Evolutionary conservation across 345 rosid genomes (phyloP), one percentile per base, ranked within the genome.

Genomic region (Moringa oleifera): DNA sequence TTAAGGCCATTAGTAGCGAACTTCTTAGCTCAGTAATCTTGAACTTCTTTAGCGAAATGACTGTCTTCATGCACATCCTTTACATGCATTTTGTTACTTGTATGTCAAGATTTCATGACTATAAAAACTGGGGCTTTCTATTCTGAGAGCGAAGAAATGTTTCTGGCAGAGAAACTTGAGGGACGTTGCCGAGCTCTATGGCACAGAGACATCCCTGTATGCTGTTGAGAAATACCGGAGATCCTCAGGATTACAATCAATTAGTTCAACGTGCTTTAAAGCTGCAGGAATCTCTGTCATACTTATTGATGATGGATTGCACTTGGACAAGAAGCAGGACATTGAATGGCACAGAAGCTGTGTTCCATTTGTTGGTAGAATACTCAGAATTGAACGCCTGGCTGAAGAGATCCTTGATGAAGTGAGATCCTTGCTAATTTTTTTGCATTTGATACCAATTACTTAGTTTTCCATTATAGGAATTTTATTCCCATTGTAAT

Each of bases 231-330:
- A 78, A 58, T 69, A 86, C 70, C 98, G 97, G 1, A 69, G 63
- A 62, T 62, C 69, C 5, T 59, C 70, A 2, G 97, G 99, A 31
- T 73, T 88, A 62, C 61, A 81, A 47, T 77, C 83, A 58, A 75
- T 84, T 58, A 67, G 75, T 70, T 76, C 86, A 17, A 66, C 47
- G 60, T 94, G 99, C 80, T 85, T 94, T 66, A 41, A 78, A 71
- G 86, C 92, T 73, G 84, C 96, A 1, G 64, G 81, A 57, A 86
- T 94, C 67, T 77, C 97, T 75, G 91, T 82, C 23, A n/a, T 86
- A 18, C 87, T 94, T 50, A 77, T 94, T 53, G 99, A 94, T 65
- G 99, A 94, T 73, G 97, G 99, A 56, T 65, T 94, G 60, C 76
- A 75, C 65, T 80, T 88, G 69, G 95, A 94, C 70, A 86, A 85